Conservation (phyloP, 2,329 filamentous ascomycete genomes). For the Epichloe gansuensis region DNA sequence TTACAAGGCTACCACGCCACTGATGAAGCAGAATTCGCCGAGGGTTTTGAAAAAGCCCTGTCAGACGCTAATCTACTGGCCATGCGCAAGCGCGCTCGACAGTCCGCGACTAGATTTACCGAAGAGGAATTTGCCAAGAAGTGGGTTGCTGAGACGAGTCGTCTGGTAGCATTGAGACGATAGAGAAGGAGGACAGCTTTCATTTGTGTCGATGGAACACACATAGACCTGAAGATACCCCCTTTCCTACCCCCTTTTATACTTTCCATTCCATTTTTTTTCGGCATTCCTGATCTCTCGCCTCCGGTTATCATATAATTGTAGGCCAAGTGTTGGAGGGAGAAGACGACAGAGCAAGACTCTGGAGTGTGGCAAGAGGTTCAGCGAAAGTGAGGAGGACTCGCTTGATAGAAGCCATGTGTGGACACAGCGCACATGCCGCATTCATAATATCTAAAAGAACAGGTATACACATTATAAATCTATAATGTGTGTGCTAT, state of each 20-base stretch:
- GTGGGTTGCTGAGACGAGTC: constrained; percentile 66
- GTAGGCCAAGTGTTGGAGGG: no score
- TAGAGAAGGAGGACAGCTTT: constrained; percentile 10
- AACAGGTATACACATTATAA: no score
- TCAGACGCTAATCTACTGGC: constrained; percentile 57
- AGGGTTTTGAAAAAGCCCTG: constrained; percentile 66
- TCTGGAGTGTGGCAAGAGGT: no score
- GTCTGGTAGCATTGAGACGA: constrained; percentile 42
- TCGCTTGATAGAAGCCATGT: no score
- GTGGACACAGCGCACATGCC: no score
- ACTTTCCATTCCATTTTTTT: background rate
- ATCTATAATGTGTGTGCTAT: no score
- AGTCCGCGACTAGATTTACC: constrained; percentile 72
- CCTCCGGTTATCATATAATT: background rate
- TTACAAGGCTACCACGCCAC: constrained; percentile 67
- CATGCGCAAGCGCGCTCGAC: constrained; percentile 62
- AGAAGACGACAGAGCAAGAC: no score
- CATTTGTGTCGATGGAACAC: constrained; percentile 3
- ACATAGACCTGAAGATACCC: constrained; percentile 26
- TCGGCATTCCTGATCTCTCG: background rate
- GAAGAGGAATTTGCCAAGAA: constrained; percentile 71
- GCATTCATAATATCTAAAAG: no score
- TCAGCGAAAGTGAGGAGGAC: no score
- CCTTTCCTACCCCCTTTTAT: constrained; percentile 11
- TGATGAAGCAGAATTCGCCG: constrained; percentile 65